phyloP scores from a whole-genome alignment of 805 yeast species.

The Teunomyces tritomae region DNA sequence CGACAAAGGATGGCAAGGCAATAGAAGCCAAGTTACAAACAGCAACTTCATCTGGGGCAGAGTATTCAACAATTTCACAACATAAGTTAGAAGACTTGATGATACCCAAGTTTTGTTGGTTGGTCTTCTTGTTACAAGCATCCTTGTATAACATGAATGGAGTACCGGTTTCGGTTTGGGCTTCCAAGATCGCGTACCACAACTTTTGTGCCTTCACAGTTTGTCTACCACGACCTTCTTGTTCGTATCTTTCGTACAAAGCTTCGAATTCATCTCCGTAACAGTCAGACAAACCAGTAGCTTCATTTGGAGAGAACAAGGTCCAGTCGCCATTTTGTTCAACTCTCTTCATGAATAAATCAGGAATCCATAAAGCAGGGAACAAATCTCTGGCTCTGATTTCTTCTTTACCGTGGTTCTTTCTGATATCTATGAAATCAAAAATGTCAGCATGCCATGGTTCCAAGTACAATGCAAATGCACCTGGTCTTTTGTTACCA shows the following conservation, averaged over 20 bases:
- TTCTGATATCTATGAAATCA: conserved; percentile 57
- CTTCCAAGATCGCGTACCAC: conserved; percentile 59
- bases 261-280: conserved; percentile 56
- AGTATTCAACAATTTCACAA: conserved; percentile 62
- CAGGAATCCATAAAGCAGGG: conserved; percentile 64
- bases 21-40: conserved; percentile 62
- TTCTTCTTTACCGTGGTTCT: conserved; percentile 64
- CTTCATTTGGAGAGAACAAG: conserved; percentile 57
- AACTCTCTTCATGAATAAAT: conserved; percentile 60
- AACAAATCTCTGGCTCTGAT: conserved; percentile 61
- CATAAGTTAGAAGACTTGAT: conserved; percentile 62
- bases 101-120: conserved; percentile 59
- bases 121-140: conserved; percentile 57
- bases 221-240: conserved; percentile 47
- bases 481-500: conserved; percentile 66
- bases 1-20: conserved; percentile 56
- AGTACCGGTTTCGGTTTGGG: conserved; percentile 65
- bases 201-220: conserved; percentile 58
- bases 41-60: conserved; percentile 56
- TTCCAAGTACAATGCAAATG: conserved; percentile 58
- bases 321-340: conserved; percentile 57
- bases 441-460: conserved; percentile 65
- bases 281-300: conserved; percentile 53
- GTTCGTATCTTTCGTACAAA: conserved; percentile 51
- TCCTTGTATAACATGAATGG: conserved; percentile 65